Base-by-base conservation (phyloP, 768 basidiomycete species). In the Hygrophoropsis aurantiaca region DNA sequence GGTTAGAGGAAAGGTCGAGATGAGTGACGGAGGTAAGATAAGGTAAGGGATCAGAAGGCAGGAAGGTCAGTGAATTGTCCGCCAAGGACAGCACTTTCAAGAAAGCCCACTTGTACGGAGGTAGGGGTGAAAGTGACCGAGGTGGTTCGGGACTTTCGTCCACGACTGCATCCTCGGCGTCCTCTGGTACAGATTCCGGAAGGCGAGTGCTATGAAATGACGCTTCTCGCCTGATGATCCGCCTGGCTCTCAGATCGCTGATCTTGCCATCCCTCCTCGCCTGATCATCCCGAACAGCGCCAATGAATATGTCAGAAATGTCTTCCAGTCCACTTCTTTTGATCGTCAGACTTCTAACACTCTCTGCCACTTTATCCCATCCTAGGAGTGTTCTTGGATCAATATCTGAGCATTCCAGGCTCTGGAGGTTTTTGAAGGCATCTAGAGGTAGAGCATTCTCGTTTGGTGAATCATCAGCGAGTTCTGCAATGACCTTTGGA, bases 1-100 rank as follows among this genome's bases (percentile, higher is more conserved):
- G 81, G 63, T 97, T 97, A 34, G 88, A 89, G 16, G 93, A 94
- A 34, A 95, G 78, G 66, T 95, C 91, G 52, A 95, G 81, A 62
- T 90, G 82, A 0, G 85, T 86, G 34, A 97, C 68, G 5, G 85
- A 79, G 35, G 83, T 79, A 44, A 94, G 77, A 59, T 82, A 78
- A 5, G 79, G 75, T 26, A 91, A 71, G 11, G 80, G 69, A 16
- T 81, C 77, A 20, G 81, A 60, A n/a, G 91, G 85, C 52, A 93
- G 70, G 66, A 85, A 90, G 11, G 90, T 90, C 50, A 93, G 72
- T 13, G 80, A 76, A 58, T 94, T 94, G 65, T 91, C 87, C 30
- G 87, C 72, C 5, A 94, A 74, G 20, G 80, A 89, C 4, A 95
- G 74, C 58, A 87, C 77, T 57, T 80, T 83, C 30, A 95, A 75